Conservation (phyloP, 73 alveolate genomes). For the Paramecium primaurelia region DNA sequence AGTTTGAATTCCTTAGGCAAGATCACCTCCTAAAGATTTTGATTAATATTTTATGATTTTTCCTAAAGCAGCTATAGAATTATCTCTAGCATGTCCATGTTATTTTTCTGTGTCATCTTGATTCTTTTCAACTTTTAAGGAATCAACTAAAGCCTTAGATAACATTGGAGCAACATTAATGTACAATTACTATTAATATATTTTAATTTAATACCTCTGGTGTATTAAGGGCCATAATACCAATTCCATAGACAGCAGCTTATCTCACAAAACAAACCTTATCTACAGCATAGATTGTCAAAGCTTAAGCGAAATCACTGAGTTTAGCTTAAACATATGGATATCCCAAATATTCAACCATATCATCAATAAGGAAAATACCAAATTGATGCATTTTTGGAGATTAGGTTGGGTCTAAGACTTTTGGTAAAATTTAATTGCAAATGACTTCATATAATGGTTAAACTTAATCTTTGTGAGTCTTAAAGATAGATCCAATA, state of each 20-base stretch:
- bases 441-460: constrained; percentile 42
- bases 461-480: constrained; percentile 69
- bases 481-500: constrained; percentile 81
- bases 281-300: constrained; percentile 71
- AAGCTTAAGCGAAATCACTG: constrained; percentile 70
- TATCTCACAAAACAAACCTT: constrained; percentile 83
- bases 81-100: constrained; percentile 83
- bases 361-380: constrained; percentile 92
- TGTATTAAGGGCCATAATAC: constrained; percentile 75
- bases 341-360: constrained; percentile 93
- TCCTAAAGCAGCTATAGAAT: constrained; percentile 85
- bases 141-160: constrained; percentile 60
- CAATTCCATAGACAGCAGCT: constrained; percentile 97
- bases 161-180: constrained; percentile 44
- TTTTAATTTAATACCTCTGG: constrained; percentile 16
- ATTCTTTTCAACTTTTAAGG: constrained; percentile 62
- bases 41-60: constrained; percentile 67
- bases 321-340: constrained; percentile 70
- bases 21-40: constrained; percentile 45
- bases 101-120: constrained; percentile 60
- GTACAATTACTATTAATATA: background rate
- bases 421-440: constrained; percentile 58
- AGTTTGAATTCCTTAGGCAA: constrained; percentile 41
- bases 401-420: constrained; percentile 53
- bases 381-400: constrained; percentile 87